These are phyloP conservation scores for Prototheca cutis DNA, from an alignment of 163 green algal species.

Conservation along the genomic window DNA sequence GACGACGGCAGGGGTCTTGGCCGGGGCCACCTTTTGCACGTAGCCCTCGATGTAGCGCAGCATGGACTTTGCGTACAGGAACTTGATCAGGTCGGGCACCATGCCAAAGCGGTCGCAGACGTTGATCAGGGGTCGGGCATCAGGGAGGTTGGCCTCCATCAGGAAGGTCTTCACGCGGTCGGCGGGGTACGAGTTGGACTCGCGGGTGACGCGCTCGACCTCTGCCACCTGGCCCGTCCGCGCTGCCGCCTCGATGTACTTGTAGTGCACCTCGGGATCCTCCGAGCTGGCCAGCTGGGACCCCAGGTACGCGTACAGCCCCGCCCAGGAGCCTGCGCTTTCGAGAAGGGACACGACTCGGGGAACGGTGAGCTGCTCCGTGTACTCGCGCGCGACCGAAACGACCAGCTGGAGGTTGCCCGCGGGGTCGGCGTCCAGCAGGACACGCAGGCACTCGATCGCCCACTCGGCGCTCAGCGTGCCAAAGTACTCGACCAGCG, in stretches of 20 bases:
- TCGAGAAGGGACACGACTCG: constrained; percentile 86
- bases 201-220: constrained; percentile 93
- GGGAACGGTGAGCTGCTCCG: constrained; percentile 67
- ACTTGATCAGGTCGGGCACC: constrained; percentile 85
- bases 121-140: constrained; percentile 97
- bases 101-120: constrained; percentile 94
- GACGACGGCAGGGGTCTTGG: constrained; percentile 59
- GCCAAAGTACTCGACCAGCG: constrained; percentile 93
- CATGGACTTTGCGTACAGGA: constrained; percentile 96
- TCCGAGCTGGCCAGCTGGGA: constrained; percentile 78
- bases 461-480: constrained; percentile 91
- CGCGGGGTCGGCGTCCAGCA: constrained; percentile 73
- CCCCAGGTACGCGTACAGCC: constrained; percentile 95
- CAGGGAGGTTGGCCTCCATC: constrained; percentile 97
- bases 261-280: constrained; percentile 89
- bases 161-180: constrained; percentile 92
- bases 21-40: constrained; percentile 83
- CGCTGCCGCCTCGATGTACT: constrained; percentile 98
- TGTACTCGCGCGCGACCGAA: constrained; percentile 96
- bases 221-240: constrained; percentile 76
- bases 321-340: constrained; percentile 78
- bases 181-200: constrained; percentile 82
- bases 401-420: constrained; percentile 92
- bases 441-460: constrained; percentile 88
- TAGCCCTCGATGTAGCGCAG: constrained; percentile 99